Conservation (phyloP, 176 grass and related monocot genomes). For the Juncus inflexus region DNA sequence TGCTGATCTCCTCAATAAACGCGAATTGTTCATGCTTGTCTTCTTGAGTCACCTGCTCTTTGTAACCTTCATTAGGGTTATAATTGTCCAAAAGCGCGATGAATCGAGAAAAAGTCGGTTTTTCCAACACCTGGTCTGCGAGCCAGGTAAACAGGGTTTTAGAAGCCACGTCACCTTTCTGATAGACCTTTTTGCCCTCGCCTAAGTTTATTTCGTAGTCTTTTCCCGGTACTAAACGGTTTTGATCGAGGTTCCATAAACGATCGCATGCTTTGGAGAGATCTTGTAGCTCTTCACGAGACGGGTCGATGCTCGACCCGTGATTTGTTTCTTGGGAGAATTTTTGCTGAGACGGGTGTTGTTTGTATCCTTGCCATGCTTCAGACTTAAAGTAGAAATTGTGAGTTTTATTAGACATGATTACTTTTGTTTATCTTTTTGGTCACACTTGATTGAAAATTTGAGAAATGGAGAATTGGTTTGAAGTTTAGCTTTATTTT, state of each 20-base stretch:
- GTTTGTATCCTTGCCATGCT: constrained; percentile 67
- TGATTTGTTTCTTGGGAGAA: constrained; percentile 64
- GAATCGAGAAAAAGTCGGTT: constrained; percentile 74
- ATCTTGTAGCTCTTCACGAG: constrained; percentile 69
- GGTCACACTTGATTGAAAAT: not conserved
- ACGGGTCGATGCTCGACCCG: constrained; percentile 57
- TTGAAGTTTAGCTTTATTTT: constrained; percentile 3
- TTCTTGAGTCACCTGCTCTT: constrained; percentile 75
- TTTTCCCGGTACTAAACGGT: constrained; percentile 72
- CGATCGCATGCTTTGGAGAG: constrained; percentile 62
- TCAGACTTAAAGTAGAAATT: constrained; percentile 52
- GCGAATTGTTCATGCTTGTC: constrained; percentile 85
- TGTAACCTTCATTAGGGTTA: constrained; percentile 75
- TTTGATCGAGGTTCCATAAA: constrained; percentile 81
- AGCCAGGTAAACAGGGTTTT: constrained; percentile 69
- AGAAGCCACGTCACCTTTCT: constrained; percentile 71
- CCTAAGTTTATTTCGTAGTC: constrained; percentile 78
- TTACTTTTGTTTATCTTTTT: constrained; percentile 17
- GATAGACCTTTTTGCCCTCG: constrained; percentile 87
- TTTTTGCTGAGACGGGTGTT: constrained; percentile 64
- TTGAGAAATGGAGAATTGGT: not conserved
- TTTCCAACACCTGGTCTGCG: constrained; percentile 43
- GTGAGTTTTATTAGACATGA: constrained; percentile 21
- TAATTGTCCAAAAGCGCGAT: constrained; percentile 93
- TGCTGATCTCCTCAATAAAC: constrained; percentile 94